Evolutionary conservation across 768 basidiomycete species (phyloP), one percentile per base, ranked within the genome.

Genomic region (Chalciporus piperatus): DNA sequence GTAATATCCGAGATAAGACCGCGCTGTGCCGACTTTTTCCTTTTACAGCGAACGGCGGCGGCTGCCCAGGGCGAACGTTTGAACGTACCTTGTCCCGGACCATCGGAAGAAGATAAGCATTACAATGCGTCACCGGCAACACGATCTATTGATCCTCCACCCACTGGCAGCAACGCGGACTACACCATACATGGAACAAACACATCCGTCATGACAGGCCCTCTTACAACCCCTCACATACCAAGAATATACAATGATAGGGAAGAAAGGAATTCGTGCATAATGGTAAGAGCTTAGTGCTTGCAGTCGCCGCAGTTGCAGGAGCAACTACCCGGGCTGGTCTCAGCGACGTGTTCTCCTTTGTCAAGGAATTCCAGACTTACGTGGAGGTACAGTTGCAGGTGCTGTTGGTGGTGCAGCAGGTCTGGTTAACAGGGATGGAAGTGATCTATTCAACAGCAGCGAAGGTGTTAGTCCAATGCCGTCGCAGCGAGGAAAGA

Each of bases 281-380:
- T 37, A 9, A 14, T 37, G n/a, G 35, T 27, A 22, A 19, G 10
- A 1, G 10, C 35, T 51, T 28, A 59, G 42, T 57, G 54, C 54
- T 56, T 59, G 61, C 60, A 62, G 42, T 54, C 57, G 35, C 54
- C 22, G 23, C 60, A 62, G 23, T 48, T 56, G 57, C 57, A 62
- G 27, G 25, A 17, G 25, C 61, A 62, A 7, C 60, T 62, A 20
- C 5, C 20, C 20, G 11, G 14, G 30, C 7, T n/a, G n/a, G n/a
- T n/a, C 39, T 48, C 28, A 33, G 16, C 37, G 16, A n/a, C 25
- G 8, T 4, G 20, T 7, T 12, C 30, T 10, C 13, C 30, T 10
- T 4, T 10, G 11, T 14, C 23, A 3, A 11, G 6, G 14, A 40
- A 23, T 2, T n/a, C 30, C 6, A 17, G 12, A 49, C 49, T 0